These are phyloP conservation scores for Colletotrichum agaves DNA, from an alignment of 2,329 filamentous ascomycete species.

Conservation along the genomic window DNA sequence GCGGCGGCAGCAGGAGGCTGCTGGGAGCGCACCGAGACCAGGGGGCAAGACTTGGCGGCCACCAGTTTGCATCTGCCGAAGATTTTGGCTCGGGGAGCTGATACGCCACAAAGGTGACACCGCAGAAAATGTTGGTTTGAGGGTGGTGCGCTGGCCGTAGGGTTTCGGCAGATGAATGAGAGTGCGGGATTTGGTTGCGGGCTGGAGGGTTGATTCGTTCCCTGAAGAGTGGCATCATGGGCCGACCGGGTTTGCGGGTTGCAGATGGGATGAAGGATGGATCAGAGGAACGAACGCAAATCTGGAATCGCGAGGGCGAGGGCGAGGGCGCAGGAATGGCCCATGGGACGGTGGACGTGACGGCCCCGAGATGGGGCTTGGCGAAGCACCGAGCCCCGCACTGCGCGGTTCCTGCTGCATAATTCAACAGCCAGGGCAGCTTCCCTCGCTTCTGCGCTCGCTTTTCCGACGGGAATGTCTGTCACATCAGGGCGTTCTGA, in stretches of 20 bases:
- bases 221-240: constrained; percentile 11
- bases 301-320: constrained; percentile 3
- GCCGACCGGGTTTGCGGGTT: neutral
- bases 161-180: constrained; percentile 31
- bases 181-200: neutral
- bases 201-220: constrained; percentile 26
- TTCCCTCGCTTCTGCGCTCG: neutral
- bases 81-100: constrained; percentile 22
- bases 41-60: neutral
- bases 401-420: neutral
- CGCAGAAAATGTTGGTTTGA: constrained; percentile 2
- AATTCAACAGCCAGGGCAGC: neutral
- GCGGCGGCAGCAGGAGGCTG: neutral
- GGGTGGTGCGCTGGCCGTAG: constrained; percentile 15
- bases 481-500: neutral
- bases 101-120: constrained; percentile 23
- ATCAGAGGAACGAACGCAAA: neutral
- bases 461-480: neutral
- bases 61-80: constrained; percentile 32
- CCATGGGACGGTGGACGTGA: neutral
- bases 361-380: constrained; percentile 6
- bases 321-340: neutral
- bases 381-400: constrained; percentile 1
- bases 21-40: constrained; percentile 1
- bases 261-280: neutral